Base-by-base conservation (phyloP, 2,329 filamentous ascomycete species). In the Gaeumannomyces tritici region DNA sequence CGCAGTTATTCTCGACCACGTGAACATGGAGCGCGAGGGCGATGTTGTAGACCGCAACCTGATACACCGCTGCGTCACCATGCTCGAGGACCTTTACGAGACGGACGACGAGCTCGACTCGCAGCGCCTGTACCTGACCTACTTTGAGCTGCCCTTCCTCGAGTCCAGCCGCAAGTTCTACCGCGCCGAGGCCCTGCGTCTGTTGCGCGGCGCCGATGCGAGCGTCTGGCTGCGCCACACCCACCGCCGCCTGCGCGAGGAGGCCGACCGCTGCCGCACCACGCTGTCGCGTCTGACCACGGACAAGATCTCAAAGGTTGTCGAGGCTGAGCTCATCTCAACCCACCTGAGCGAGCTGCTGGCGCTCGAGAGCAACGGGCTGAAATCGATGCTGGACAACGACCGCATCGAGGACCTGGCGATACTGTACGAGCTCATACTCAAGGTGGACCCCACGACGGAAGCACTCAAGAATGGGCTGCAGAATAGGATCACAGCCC, bases 311-410 rank as follows among this genome's bases (percentile, higher is more conserved):
- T 83, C 86, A 27, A 77, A 79, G 5, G 89, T 97, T 0, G 84
- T 99, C 2, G 92, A 98, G 66, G 77, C 88, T 47, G 86, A 93
- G 72, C 77, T 99, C 61, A 93, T 99, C 59, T 79, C 81, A 55
- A 83, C 85, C 57, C 90, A 95, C 67, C 84, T 98, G 63, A 79
- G 84, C 27, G 91, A 96, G 21, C 89, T 99, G 62, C 82, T 98
- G 64, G 85, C 87, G 59, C 86, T 97, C 75, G 91, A 97, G 68
- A 84, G 84, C 7, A 96, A 89, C 65, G 95, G 95, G 0, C 82
- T 97, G 55, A 86, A 84, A 66, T 87, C 87, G 71, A 98, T 99
- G 93, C 86, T 98, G 60, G 90, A 96, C 73, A 93, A 96, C 69
- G 89, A 97, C 73, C 86, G 89, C 66, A 69, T 89, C 42, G 85